These are phyloP conservation scores for Colletotrichum viniferum DNA, from an alignment of 2,329 filamentous ascomycete genomes.

Conservation along the genomic window DNA sequence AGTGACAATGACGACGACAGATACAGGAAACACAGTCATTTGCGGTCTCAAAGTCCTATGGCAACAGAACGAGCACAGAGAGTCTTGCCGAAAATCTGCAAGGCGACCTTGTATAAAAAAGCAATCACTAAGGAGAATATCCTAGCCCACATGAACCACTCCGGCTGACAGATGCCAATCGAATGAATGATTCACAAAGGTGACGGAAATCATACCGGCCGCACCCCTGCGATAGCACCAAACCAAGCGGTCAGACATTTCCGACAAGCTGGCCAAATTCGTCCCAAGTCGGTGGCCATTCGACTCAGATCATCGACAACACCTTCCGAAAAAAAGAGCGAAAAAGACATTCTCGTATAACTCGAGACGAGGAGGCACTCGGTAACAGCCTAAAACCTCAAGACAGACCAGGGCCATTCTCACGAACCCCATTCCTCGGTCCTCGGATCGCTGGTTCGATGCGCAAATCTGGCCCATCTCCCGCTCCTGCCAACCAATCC, in stretches of 20 bases:
- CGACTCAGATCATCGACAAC: neutral
- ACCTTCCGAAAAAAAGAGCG: neutral
- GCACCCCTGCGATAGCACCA: neutral
- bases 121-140: neutral
- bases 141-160: neutral
- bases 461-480: conserved; percentile 8
- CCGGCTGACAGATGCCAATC: neutral
- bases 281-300: neutral
- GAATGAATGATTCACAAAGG: neutral
- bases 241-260: neutral
- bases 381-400: neutral
- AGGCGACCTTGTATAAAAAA: neutral
- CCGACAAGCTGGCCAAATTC: neutral
- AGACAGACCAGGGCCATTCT: neutral
- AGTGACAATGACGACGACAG: neutral
- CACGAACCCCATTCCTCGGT: neutral
- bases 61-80: neutral
- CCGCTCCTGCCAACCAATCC: conserved; percentile 12
- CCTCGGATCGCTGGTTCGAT: neutral
- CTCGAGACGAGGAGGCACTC: neutral
- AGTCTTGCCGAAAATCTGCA: neutral
- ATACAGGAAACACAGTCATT: neutral
- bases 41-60: neutral
- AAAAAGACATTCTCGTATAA: neutral
- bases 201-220: neutral